phyloP scores from a whole-genome alignment of 2,329 filamentous ascomycete genomes.

The Fusarium decemcellulare region DNA sequence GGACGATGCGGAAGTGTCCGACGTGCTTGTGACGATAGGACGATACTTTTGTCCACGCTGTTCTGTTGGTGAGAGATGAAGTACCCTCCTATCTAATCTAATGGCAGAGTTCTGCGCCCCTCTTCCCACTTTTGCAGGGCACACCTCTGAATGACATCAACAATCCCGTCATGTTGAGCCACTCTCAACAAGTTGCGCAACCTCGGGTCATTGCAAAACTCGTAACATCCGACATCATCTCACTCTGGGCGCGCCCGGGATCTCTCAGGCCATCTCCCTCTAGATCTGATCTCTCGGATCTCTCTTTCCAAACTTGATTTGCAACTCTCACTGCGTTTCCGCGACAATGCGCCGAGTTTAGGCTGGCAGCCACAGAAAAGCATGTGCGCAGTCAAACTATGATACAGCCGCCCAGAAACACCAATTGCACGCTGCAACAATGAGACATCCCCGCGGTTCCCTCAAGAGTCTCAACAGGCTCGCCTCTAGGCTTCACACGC shows the following conservation, averaged over 20 bases:
- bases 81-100: conserved; percentile 20
- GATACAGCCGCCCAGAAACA: conserved; percentile 14
- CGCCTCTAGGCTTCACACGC: conserved; percentile 29
- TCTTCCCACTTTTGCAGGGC: conserved; percentile 37
- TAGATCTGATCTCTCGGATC: conserved; percentile 5
- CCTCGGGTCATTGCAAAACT: conserved; percentile 28
- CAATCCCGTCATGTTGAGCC: conserved; percentile 32
- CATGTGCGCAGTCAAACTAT: conserved; percentile 32
- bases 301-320: conserved; percentile 11
- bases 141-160: conserved; percentile 46
- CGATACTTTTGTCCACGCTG: conserved; percentile 16
- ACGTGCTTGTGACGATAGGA: conserved; percentile 24
- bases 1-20: conserved; percentile 25
- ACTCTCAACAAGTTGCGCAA: conserved; percentile 39
- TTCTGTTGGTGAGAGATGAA: neutral
- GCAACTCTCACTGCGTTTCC: neutral
- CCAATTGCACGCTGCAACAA: conserved; percentile 29
- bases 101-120: neutral
- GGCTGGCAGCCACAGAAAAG: conserved; percentile 28
- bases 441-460: conserved; percentile 44
- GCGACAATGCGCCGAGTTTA: conserved; percentile 29
- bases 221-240: conserved; percentile 1
- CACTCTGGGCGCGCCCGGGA: neutral
- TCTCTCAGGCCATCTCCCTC: neutral
- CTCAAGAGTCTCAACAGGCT: conserved; percentile 40